These are phyloP conservation scores for Solanum paucissectum DNA, from an alignment of 257 asterid species.

Conservation along the genomic window DNA sequence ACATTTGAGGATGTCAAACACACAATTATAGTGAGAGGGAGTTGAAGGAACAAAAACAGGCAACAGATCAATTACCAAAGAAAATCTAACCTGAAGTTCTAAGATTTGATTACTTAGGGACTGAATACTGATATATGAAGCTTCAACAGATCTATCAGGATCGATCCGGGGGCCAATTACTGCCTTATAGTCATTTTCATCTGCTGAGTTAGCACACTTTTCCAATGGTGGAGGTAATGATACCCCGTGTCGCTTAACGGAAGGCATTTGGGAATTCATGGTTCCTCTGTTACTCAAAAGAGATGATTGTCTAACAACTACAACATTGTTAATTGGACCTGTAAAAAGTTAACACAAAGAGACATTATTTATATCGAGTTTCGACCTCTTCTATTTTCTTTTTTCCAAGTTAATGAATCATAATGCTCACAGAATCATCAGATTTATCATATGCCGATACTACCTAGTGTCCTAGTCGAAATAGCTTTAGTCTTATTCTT, in stretches of 20 bases:
- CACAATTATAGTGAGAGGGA: not conserved
- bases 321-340: constrained; percentile 70
- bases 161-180: constrained; percentile 24
- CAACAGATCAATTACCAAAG: not conserved
- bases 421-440: not conserved
- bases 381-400: no score
- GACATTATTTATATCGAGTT: not conserved
- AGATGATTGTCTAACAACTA: constrained; percentile 48
- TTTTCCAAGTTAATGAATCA: not conserved
- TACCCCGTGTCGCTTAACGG: constrained; percentile 32
- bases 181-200: constrained; percentile 37
- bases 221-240: constrained; percentile 58
- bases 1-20: not conserved
- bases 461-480: not conserved
- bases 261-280: constrained; percentile 15
- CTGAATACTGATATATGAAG: constrained; percentile 37
- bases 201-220: constrained; percentile 39
- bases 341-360: constrained; percentile 14
- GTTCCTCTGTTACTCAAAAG: constrained; percentile 26
- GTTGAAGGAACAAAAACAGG: not conserved
- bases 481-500: not conserved
- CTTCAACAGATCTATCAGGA: constrained; percentile 25
- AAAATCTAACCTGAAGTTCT: constrained; percentile 59
- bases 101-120: constrained; percentile 65
- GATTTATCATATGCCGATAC: not conserved